Percentiles rank a stretch among this genome's conserved stretches.
phyloP scores from a whole-genome alignment of 805 yeast species.

The Kazachstania martiniae region DNA sequence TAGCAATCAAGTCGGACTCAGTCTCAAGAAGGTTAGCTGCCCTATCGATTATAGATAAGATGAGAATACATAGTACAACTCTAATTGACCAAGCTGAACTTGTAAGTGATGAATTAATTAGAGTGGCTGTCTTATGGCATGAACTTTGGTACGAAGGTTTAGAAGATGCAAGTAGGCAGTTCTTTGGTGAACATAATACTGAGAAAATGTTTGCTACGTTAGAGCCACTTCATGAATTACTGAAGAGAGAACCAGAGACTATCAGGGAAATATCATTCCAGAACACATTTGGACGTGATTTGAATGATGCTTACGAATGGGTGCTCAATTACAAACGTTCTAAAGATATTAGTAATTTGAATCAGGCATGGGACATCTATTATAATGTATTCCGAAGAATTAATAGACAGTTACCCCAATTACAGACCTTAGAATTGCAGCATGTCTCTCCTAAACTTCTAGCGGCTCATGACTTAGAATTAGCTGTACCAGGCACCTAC shows the following conservation, averaged over 20 bases:
- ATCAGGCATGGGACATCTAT: slow-evolving; percentile 96
- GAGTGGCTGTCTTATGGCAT: slow-evolving; percentile 93
- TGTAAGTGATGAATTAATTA: slow-evolving; percentile 77
- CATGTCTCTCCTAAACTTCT: slow-evolving; percentile 83
- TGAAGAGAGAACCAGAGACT: slow-evolving; percentile 80
- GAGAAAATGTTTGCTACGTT: slow-evolving; percentile 86
- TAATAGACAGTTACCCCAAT: slow-evolving; percentile 74
- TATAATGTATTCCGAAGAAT: slow-evolving; percentile 85
- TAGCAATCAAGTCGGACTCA: slow-evolving; percentile 86
- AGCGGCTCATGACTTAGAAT: slow-evolving; percentile 61
- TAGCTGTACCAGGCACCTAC: slow-evolving; percentile 90
- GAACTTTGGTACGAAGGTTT: slow-evolving; percentile 94
- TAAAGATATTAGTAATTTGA: slow-evolving; percentile 72
- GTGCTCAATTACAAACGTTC: slow-evolving; percentile 72
- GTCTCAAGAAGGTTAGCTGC: slow-evolving; percentile 83
- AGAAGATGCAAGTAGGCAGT: slow-evolving; percentile 86
- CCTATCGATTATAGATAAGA: slow-evolving; percentile 72
- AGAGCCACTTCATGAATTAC: slow-evolving; percentile 74
- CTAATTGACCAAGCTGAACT: slow-evolving; percentile 82
- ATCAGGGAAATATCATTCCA: slow-evolving; percentile 80
- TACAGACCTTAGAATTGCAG: slow-evolving; percentile 74
- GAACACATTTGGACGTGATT: slow-evolving; percentile 82
- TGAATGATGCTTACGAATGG: slow-evolving; percentile 89
- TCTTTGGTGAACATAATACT: slow-evolving; percentile 88
- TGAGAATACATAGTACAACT: slow-evolving; percentile 72